Conservation (phyloP, 2,329 filamentous ascomycete genomes). For the Epichloe amarillans region DNA sequence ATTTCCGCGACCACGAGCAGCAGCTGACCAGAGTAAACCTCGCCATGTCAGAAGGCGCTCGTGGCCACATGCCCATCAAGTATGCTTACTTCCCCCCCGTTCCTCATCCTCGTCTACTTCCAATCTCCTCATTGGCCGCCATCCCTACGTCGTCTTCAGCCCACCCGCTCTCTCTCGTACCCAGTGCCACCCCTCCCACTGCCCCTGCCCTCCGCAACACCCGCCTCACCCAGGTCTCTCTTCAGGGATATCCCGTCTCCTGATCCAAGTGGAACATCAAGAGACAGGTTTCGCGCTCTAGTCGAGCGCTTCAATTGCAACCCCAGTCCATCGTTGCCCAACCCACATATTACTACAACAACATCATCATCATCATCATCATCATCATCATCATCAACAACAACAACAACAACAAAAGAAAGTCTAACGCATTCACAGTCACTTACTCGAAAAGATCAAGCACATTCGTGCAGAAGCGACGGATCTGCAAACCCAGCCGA, state of each 20-base stretch:
- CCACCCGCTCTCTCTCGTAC: background rate
- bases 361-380: background rate
- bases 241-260: constrained; percentile 1
- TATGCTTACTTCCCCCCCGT: constrained; percentile 30
- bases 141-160: background rate
- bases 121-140: constrained; percentile 5
- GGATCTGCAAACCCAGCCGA: constrained; percentile 21
- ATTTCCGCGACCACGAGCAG: constrained; percentile 46
- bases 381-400: background rate
- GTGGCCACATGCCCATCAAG: constrained; percentile 42
- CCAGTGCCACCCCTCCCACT: background rate
- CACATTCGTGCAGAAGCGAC: constrained; percentile 22
- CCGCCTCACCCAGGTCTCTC: background rate
- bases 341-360: background rate
- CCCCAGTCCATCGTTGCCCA: constrained; percentile 11
- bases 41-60: constrained; percentile 42
- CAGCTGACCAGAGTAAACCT: constrained; percentile 37
- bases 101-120: constrained; percentile 19
- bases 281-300: constrained; percentile 12
- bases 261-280: constrained; percentile 9
- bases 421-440: constrained; percentile 26
- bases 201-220: background rate
- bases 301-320: constrained; percentile 15
- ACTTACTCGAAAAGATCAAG: constrained; percentile 43
- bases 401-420: constrained; percentile 13